A percentile compares a stretch with the other conserved stretches of the same genome.
Conservation (phyloP, 2,329 filamentous ascomycete species). For the Alternaria sp. region DNA sequence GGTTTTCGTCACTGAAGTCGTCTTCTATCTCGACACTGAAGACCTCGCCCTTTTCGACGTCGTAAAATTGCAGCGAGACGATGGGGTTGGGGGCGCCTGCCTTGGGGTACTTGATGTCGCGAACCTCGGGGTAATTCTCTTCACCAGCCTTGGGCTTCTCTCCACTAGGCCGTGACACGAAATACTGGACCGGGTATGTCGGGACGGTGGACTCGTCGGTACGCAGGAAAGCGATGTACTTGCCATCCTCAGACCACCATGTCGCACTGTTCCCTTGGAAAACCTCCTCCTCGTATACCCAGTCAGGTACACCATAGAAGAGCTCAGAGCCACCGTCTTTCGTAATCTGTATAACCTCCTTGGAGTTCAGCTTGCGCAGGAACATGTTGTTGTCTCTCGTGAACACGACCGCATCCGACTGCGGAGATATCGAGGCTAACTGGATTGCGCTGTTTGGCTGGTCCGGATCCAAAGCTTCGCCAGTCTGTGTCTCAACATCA, state of each 20-base stretch:
- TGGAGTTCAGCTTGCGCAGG: slow-evolving; percentile 69
- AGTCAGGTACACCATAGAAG: slow-evolving; percentile 96
- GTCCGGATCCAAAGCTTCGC: slow-evolving; percentile 76
- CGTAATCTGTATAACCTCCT: slow-evolving; percentile 74
- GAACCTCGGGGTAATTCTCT: slow-evolving; percentile 88
- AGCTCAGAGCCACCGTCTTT: slow-evolving; percentile 84
- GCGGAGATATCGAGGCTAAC: slow-evolving; percentile 87
- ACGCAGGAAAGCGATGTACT: slow-evolving; percentile 87
- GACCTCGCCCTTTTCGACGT: slow-evolving; percentile 75
- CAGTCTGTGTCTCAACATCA: slow-evolving; percentile 80
- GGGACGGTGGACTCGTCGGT: slow-evolving; percentile 94
- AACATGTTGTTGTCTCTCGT: slow-evolving; percentile 91
- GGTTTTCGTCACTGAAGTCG: slow-evolving; percentile 79
- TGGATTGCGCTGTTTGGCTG: slow-evolving; percentile 73
- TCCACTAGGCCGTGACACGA: slow-evolving; percentile 83
- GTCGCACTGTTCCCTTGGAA: slow-evolving; percentile 80
- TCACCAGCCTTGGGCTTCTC: slow-evolving; percentile 70
- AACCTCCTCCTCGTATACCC: slow-evolving; percentile 93
- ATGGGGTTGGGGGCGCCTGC: slow-evolving; percentile 91
- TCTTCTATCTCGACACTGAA: slow-evolving; percentile 80
- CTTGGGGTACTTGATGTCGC: slow-evolving; percentile 96
- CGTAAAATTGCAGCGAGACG: slow-evolving; percentile 88
- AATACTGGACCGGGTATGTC: slow-evolving; percentile 92
- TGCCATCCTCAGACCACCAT: slow-evolving; percentile 94
- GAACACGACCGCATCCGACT: slow-evolving; percentile 86